These are phyloP conservation scores for Fusarium stilboides DNA, from an alignment of 2,329 filamentous ascomycete genomes.

Conservation along the genomic window DNA sequence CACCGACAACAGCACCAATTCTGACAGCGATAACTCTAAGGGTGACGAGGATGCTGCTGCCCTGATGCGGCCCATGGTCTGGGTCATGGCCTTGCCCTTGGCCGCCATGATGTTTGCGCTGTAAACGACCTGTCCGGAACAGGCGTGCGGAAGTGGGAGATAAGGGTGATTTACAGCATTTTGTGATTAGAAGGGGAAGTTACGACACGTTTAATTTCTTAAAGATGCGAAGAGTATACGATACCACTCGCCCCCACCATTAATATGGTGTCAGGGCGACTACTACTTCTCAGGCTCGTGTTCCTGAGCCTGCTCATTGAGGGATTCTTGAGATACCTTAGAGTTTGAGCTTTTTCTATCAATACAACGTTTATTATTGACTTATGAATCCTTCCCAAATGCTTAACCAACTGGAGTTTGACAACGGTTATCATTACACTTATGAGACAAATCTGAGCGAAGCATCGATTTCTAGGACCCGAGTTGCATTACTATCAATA, in stretches of 20 bases:
- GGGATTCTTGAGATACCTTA: slow-evolving; percentile 11
- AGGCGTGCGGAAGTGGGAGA: slow-evolving; percentile 1
- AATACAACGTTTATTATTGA: slow-evolving; percentile 37
- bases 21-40: slow-evolving; percentile 41
- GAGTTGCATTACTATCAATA: slow-evolving; percentile 3
- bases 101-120: slow-evolving; percentile 56
- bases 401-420: not conserved
- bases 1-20: slow-evolving; percentile 38
- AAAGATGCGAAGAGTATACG: slow-evolving; percentile 41
- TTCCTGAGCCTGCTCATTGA: slow-evolving; percentile 24
- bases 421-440: not conserved
- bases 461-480: not conserved
- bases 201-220: slow-evolving; percentile 31
- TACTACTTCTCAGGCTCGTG: slow-evolving; percentile 32
- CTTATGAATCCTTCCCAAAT: not conserved
- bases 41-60: slow-evolving; percentile 51
- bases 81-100: slow-evolving; percentile 54
- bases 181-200: slow-evolving; percentile 23
- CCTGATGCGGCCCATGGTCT: slow-evolving; percentile 52
- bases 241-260: slow-evolving; percentile 31
- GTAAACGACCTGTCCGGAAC: slow-evolving; percentile 20
- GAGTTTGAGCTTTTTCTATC: slow-evolving; percentile 27
- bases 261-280: slow-evolving; percentile 9
- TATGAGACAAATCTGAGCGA: not conserved
- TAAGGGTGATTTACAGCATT: slow-evolving; percentile 30